Evolutionary conservation across 1,139 yeast species (phyloP), one percentile per base, ranked within the genome.

Genomic region (Yamadazyma songkhlaensis): DNA sequence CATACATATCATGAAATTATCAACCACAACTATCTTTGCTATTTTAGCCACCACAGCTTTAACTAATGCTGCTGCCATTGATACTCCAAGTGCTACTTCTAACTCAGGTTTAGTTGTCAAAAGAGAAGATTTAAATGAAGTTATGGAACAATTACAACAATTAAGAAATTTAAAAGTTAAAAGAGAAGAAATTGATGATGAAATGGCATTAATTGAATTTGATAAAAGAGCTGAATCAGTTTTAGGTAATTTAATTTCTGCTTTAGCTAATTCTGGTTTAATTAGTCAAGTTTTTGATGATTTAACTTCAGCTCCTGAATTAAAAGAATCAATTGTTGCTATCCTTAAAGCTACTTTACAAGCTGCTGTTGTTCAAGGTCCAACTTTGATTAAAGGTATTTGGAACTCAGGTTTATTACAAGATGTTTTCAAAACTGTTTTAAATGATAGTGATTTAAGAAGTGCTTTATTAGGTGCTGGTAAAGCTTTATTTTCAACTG

Each of bases 381-480:
- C 74, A 39, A 58, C 68, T 40, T 69, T 71, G 51, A 54, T 71
- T 47, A 52, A 56, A 44, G 75, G 74, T 42, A 48, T 71, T 45
- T 69, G 64, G 67, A 55, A 67, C 51, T 69, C 76, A 33, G 75
- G 75, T 45, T 61, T 69, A 47, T 43, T 71, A 39, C 58, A 58
- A 39, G 57, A 57, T 34, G 49, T 69, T 38, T 67, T 67, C 57
- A 53, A 47, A 44, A 57, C 51, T 40, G 47, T 70, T 37, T 45
- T 62, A 37, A 60, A 66, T 50, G 71, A 67, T 51, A 13, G 54
- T 32, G 56, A 54, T 30, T 67, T 70, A 52, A 61, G 60, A 51
- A 38, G 50, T 35, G 67, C 72, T 29, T 55, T 70, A 35, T 53
- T 67, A 41, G 55, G 49, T 38, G 64, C 64, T 39, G 70, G 64